These are phyloP conservation scores for Neobulgaria alba DNA, from an alignment of 2,329 filamentous ascomycete genomes.

Conservation along the genomic window DNA sequence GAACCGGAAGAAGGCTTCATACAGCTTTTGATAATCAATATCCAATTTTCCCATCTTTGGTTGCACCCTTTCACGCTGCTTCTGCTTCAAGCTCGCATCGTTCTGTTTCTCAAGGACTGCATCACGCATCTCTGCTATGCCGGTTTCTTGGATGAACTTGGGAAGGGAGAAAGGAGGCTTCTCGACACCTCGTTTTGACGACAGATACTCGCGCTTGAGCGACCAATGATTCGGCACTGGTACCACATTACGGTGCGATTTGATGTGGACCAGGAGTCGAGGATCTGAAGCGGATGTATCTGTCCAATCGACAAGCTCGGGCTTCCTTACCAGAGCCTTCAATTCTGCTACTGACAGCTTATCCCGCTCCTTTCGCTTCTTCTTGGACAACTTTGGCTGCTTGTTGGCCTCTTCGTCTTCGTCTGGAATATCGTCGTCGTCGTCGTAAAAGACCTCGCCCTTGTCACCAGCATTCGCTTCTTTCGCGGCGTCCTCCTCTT, in stretches of 20 bases:
- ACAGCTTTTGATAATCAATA: slow-evolving; percentile 96
- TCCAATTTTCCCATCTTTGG: slow-evolving; percentile 96
- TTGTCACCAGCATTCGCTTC: slow-evolving; percentile 65
- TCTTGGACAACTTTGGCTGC: slow-evolving; percentile 76
- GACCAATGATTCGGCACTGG: slow-evolving; percentile 93
- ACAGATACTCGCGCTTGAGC: slow-evolving; percentile 92
- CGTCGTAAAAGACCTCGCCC: slow-evolving; percentile 74
- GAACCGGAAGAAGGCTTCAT: slow-evolving; percentile 96
- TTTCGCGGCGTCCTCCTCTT: slow-evolving; percentile 54
- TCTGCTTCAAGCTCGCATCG: slow-evolving; percentile 84
- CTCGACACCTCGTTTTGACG: slow-evolving; percentile 92
- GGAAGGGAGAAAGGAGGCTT: slow-evolving; percentile 89
- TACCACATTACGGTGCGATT: slow-evolving; percentile 88
- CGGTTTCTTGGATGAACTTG: slow-evolving; percentile 95
- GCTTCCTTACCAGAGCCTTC: slow-evolving; percentile 82
- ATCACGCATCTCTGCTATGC: slow-evolving; percentile 96
- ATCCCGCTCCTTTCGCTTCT: slow-evolving; percentile 84
- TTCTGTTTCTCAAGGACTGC: slow-evolving; percentile 94
- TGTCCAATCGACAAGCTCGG: slow-evolving; percentile 96
- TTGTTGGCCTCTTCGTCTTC: slow-evolving; percentile 64
- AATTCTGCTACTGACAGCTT: slow-evolving; percentile 92
- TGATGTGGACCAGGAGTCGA: slow-evolving; percentile 83
- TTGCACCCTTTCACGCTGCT: slow-evolving; percentile 86
- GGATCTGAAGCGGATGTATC: slow-evolving; percentile 89
- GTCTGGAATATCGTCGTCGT: slow-evolving; percentile 79